These are phyloP conservation scores for Taiozyma onychis DNA, from an alignment of 1,139 yeast genomes.

Conservation along the genomic window DNA sequence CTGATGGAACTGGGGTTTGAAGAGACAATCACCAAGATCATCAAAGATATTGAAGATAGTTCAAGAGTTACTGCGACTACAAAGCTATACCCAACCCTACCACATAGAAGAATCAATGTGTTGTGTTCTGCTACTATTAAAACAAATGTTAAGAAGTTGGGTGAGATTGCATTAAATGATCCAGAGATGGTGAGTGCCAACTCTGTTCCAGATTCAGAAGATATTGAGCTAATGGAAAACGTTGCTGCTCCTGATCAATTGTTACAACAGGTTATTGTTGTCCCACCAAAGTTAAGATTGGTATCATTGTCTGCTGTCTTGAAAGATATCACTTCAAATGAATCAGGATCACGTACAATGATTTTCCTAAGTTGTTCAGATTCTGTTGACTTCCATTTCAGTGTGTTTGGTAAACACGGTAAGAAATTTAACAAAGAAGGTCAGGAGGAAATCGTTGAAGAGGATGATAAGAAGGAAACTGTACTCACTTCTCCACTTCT, in stretches of 20 bases:
- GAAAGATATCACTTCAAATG: conserved; percentile 37
- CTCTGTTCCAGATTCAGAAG: conserved; percentile 38
- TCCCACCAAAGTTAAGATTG: conserved; percentile 86
- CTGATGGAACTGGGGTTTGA: conserved; percentile 94
- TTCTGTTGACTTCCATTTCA: conserved; percentile 88
- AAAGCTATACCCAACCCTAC: conserved; percentile 49
- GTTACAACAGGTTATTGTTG: conserved; percentile 67
- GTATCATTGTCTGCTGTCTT: conserved; percentile 73
- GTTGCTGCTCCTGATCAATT: conserved; percentile 84
- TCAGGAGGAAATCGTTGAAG: conserved; percentile 18
- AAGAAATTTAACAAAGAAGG: conserved; percentile 21
- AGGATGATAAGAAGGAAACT: conserved; percentile 30
- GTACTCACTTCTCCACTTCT: conserved; percentile 50
- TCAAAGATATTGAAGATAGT: conserved; percentile 47
- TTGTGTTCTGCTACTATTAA: conserved; percentile 94
- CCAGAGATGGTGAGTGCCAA: conserved; percentile 59
- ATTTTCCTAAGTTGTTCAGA: conserved; percentile 93
- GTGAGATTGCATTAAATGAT: conserved; percentile 64
- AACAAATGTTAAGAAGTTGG: conserved; percentile 71
- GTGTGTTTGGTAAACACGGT: conserved; percentile 49
- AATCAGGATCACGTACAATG: conserved; percentile 48
- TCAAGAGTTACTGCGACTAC: conserved; percentile 39
- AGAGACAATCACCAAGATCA: conserved; percentile 78
- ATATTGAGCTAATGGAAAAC: conserved; percentile 31
- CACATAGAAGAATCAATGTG: conserved; percentile 65